Evolutionary conservation across 108 stramenopile species (phyloP).

Genomic region (Skeletonema menzelii): DNA sequence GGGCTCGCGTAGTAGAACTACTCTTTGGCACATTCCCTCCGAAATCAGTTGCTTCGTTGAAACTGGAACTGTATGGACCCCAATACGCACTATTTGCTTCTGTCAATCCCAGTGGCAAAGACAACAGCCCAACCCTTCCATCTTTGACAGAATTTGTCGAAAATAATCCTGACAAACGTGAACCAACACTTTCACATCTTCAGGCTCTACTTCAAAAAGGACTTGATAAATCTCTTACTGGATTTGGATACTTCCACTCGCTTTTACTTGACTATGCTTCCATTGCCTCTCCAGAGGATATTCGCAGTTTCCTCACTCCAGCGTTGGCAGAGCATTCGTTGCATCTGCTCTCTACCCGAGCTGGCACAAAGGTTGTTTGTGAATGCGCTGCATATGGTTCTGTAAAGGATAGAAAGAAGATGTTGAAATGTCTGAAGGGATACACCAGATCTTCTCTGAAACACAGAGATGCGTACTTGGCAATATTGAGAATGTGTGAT

Average conservation of each 20-base stretch:
- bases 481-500: slow-evolving; percentile 80
- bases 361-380: slow-evolving; percentile 83
- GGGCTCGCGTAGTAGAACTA: slow-evolving; percentile 81
- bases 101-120: slow-evolving; percentile 13
- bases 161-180: slow-evolving; percentile 65
- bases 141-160: slow-evolving; percentile 50
- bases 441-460: slow-evolving; percentile 81
- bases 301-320: slow-evolving; percentile 65
- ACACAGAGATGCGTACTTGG: slow-evolving; percentile 93
- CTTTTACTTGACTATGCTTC: slow-evolving; percentile 76
- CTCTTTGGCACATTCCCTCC: slow-evolving; percentile 76
- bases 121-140: slow-evolving; percentile 38
- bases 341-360: slow-evolving; percentile 82
- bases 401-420: slow-evolving; percentile 90
- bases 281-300: slow-evolving; percentile 59
- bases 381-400: slow-evolving; percentile 84
- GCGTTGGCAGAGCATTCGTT: slow-evolving; percentile 78
- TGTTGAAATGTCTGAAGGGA: slow-evolving; percentile 91
- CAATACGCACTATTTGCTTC: slow-evolving; percentile 79
- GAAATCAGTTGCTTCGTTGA: slow-evolving; percentile 63
- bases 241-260: slow-evolving; percentile 82
- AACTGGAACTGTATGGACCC: slow-evolving; percentile 90
- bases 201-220: slow-evolving; percentile 73
- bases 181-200: slow-evolving; percentile 56
- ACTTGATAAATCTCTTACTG: slow-evolving; percentile 82